Conservation (phyloP, 2,329 filamentous ascomycete genomes). For the Colletotrichum kahawae region DNA sequence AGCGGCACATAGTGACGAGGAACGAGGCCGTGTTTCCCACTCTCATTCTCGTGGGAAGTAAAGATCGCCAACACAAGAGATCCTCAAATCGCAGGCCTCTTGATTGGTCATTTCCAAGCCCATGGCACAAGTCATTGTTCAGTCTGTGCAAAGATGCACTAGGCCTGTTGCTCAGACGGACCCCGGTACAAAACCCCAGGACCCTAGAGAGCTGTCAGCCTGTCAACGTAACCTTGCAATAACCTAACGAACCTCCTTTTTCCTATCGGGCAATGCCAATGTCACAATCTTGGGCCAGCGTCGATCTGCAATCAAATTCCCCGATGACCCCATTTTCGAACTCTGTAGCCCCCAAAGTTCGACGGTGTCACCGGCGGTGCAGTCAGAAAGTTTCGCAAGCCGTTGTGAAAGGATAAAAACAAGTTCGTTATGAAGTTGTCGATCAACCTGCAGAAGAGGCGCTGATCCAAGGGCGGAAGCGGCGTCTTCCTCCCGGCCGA, state of each 20-base stretch:
- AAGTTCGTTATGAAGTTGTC: neutral
- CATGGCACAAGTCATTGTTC: neutral
- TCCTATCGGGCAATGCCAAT: neutral
- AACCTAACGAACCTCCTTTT: neutral
- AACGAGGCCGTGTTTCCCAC: neutral
- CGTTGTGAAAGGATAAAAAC: neutral
- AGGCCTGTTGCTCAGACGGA: neutral
- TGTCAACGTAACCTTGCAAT: constrained; percentile 1
- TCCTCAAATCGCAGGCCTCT: neutral
- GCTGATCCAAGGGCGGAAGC: neutral
- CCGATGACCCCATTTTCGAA: neutral
- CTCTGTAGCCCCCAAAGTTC: neutral
- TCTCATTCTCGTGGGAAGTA: neutral
- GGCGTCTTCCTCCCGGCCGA: neutral
- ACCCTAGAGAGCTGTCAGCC: neutral
- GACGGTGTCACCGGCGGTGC: neutral
- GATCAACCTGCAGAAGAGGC: neutral
- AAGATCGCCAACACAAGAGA: neutral
- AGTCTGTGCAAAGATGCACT: neutral
- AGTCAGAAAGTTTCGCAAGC: neutral
- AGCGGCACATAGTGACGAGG: neutral
- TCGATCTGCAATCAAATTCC: constrained; percentile 11
- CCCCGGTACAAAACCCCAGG: neutral
- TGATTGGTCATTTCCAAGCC: neutral
- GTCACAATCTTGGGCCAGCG: neutral